Percentiles rank a stretch among this genome's conserved stretches.
phyloP scores from a whole-genome alignment of 2,329 filamentous ascomycete genomes.

The Aureobasidium sp. region DNA sequence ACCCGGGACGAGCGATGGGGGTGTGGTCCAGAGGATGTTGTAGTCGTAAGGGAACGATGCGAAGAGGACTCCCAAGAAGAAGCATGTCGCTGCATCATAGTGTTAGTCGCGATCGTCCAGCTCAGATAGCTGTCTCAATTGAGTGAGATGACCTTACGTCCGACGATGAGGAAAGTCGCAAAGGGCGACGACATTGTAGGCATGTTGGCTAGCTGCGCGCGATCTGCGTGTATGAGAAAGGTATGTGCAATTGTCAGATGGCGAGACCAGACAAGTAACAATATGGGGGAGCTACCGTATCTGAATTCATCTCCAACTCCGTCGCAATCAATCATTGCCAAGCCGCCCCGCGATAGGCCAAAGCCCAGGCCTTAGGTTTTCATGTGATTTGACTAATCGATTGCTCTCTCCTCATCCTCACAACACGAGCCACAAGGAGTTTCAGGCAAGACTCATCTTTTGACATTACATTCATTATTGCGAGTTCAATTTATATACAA shows the following conservation, averaged over 20 bases:
- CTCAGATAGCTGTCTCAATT: neutral
- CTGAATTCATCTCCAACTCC: neutral
- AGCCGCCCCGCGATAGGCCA: slow-evolving; percentile 9
- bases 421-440: neutral
- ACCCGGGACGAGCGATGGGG: slow-evolving; percentile 39
- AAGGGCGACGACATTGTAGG: slow-evolving; percentile 48
- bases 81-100: slow-evolving; percentile 57
- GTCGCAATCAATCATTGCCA: neutral
- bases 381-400: slow-evolving; percentile 17
- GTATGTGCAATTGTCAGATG: neutral
- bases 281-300: neutral
- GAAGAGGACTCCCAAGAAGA: slow-evolving; percentile 98
- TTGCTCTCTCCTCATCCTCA: neutral
- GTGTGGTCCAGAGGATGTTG: slow-evolving; percentile 73
- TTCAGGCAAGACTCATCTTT: neutral
- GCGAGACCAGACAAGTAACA: neutral
- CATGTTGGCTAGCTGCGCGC: slow-evolving; percentile 15
- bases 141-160: slow-evolving; percentile 58
- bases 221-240: neutral
- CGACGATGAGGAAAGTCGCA: slow-evolving; percentile 93
- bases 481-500: neutral
- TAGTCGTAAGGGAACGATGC: slow-evolving; percentile 94
- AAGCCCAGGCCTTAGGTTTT: slow-evolving; percentile 5
- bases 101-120: slow-evolving; percentile 5
- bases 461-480: too few species aligned